These are phyloP conservation scores for Teratosphaeria nubilosa DNA, from an alignment of 2,329 filamentous ascomycete species.

Conservation along the genomic window DNA sequence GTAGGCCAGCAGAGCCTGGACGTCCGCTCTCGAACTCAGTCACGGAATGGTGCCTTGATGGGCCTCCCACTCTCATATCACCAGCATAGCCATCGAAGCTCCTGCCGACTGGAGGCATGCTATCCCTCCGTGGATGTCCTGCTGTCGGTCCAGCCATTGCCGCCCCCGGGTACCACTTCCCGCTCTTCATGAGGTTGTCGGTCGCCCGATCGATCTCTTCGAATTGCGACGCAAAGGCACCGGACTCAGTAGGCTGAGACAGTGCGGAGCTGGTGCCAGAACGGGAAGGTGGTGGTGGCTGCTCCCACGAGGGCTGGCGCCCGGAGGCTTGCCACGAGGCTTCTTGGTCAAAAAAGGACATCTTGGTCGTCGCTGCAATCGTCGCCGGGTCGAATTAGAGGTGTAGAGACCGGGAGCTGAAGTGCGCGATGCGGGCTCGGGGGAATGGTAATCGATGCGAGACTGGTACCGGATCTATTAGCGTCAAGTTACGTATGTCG, in stretches of 20 bases:
- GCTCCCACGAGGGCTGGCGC: constrained; percentile 62
- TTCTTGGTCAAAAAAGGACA: constrained; percentile 63
- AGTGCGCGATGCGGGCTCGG: constrained; percentile 1
- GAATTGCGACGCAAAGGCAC: constrained; percentile 77
- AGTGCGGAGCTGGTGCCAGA: constrained; percentile 65
- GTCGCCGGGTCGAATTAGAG: constrained; percentile 11
- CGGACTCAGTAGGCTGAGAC: constrained; percentile 51
- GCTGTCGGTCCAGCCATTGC: constrained; percentile 20
- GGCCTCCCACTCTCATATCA: constrained; percentile 58
- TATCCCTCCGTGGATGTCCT: constrained; percentile 60
- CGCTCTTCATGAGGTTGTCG: constrained; percentile 93
- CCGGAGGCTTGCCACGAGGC: constrained; percentile 50
- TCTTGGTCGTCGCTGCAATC: constrained; percentile 22
- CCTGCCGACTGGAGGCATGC: constrained; percentile 53
- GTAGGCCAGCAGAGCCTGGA: constrained; percentile 66
- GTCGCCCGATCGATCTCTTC: constrained; percentile 94
- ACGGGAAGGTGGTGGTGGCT: constrained; percentile 51
- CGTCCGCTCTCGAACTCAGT: constrained; percentile 73
- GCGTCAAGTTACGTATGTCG: neutral
- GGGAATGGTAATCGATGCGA: neutral
- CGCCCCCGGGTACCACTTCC: constrained; percentile 62
- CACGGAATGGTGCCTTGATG: constrained; percentile 71
- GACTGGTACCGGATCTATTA: neutral
- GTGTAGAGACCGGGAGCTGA: constrained; percentile 10
- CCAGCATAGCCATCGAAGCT: constrained; percentile 12